phyloP scores from a whole-genome alignment of 2,329 filamentous ascomycete genomes.

The Colletotrichum higginsianum region DNA sequence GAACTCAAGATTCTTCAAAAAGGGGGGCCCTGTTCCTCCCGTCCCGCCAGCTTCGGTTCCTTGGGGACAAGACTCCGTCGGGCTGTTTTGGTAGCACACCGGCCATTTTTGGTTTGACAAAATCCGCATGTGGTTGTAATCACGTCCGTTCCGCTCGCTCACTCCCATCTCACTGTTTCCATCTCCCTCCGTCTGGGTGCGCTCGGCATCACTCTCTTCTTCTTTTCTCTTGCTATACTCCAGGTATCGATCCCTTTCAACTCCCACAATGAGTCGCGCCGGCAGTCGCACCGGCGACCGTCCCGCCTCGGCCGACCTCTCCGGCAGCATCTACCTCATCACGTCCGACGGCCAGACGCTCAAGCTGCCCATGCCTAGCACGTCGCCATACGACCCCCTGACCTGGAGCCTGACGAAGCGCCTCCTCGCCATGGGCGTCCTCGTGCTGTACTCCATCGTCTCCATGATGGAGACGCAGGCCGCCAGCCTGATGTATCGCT shows the following conservation, averaged over 20 bases:
- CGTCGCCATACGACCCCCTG: conserved; percentile 49
- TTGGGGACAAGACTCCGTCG: background rate
- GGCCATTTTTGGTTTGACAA: conserved; percentile 16
- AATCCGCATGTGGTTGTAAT: conserved; percentile 1
- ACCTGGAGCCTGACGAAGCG: conserved; percentile 47
- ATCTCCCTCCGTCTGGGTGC: too few species aligned
- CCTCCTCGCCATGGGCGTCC: conserved; percentile 38
- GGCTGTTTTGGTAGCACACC: conserved; percentile 36
- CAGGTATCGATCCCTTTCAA: too few species aligned
- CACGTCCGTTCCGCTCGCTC: conserved; percentile 9
- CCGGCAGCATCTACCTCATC: conserved; percentile 52
- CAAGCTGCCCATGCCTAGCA: conserved; percentile 51
- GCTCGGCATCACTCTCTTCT: background rate
- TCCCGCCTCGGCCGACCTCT: conserved; percentile 40
- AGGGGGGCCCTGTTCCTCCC: background rate
- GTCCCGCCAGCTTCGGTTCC: background rate
- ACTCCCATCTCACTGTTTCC: too few species aligned
- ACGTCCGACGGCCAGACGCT: conserved; percentile 50
- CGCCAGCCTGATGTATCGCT: conserved; percentile 44
- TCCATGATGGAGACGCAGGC: conserved; percentile 46
- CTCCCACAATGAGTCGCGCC: conserved; percentile 10
- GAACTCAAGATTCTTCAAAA: conserved; percentile 11
- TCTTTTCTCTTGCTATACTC: background rate
- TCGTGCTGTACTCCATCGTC: conserved; percentile 44
- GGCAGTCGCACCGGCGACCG: background rate